Percentiles rank a stretch among this genome's conserved stretches.
These are phyloP conservation scores for Ustilaginoidea virens DNA, from an alignment of 2,329 filamentous ascomycete species.

Conservation along the genomic window DNA sequence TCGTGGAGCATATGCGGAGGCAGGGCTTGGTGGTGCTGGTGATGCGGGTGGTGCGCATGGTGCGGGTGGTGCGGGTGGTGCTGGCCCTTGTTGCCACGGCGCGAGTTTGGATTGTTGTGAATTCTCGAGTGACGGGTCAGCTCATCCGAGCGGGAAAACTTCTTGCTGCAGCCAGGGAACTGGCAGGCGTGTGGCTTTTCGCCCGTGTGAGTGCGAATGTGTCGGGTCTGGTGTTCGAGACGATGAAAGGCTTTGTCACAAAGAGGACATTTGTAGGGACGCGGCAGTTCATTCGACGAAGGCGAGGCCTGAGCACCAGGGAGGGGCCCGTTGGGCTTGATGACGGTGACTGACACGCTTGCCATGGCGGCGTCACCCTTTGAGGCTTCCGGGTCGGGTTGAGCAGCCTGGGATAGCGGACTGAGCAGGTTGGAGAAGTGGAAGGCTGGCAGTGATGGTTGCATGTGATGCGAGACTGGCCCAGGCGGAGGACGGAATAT, in stretches of 20 bases:
- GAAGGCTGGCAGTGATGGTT: constrained; percentile 56
- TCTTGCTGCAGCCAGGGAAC: constrained; percentile 90
- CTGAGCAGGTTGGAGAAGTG: constrained; percentile 66
- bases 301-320: constrained; percentile 47
- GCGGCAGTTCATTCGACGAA: constrained; percentile 55
- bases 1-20: constrained; percentile 32
- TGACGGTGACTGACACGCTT: constrained; percentile 33
- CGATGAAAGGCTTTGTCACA: constrained; percentile 99
- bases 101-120: constrained; percentile 96
- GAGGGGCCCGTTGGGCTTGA: constrained; percentile 47
- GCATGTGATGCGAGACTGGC: constrained; percentile 44
- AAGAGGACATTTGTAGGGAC: constrained; percentile 95
- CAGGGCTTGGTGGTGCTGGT: constrained; percentile 22
- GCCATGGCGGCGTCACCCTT: constrained; percentile 29
- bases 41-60: constrained; percentile 12
- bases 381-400: constrained; percentile 12
- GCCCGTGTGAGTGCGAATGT: constrained; percentile 94
- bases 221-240: constrained; percentile 77
- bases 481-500: background rate
- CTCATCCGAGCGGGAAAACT: constrained; percentile 92
- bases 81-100: constrained; percentile 72
- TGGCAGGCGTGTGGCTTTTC: constrained; percentile 97
- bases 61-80: constrained; percentile 22
- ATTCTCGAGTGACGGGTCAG: constrained; percentile 93
- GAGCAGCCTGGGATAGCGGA: constrained; percentile 22